phyloP scores from a whole-genome alignment of 495 filamentous ascomycete species.

The Penicillium verhagenii region DNA sequence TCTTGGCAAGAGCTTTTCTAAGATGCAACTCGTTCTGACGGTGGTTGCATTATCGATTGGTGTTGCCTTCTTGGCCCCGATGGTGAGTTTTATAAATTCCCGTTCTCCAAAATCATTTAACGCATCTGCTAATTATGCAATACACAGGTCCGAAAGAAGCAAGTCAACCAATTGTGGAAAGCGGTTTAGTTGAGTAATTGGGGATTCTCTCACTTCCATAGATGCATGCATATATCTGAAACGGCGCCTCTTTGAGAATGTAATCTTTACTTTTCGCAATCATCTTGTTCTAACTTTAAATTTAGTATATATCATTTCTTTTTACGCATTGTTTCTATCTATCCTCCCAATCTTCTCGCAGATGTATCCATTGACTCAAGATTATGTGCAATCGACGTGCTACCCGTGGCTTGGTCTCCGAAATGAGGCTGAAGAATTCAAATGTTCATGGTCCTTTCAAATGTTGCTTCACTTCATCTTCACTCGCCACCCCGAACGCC shows the following conservation, averaged over 20 bases:
- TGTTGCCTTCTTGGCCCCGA: conserved; percentile 73
- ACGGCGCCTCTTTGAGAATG: conserved; percentile 7
- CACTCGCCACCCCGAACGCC: too few relatives aligned
- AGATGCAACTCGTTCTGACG: conserved; percentile 77
- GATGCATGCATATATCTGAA: conserved; percentile 10
- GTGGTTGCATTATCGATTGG: conserved; percentile 74
- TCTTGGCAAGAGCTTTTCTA: conserved; percentile 88
- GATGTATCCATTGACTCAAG: too few relatives aligned
- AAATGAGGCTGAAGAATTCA: too few relatives aligned
- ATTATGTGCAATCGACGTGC: too few relatives aligned
- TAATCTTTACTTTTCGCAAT: conserved; percentile 12
- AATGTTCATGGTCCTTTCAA: too few relatives aligned
- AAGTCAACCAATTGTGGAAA: conserved; percentile 45
- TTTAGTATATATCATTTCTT: too few relatives aligned
- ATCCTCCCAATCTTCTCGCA: too few relatives aligned
- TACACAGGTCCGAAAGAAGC: conserved; percentile 39
- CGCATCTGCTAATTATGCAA: conserved; percentile 14
- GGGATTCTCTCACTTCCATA: neutral
- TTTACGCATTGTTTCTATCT: too few relatives aligned
- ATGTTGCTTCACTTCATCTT: too few relatives aligned
- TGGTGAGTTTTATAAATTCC: conserved; percentile 59
- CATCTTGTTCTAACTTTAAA: too few relatives aligned
- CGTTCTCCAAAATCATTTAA: neutral
- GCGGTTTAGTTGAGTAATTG: neutral
- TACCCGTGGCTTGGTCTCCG: too few relatives aligned